These are phyloP conservation scores for Penicillium bovifimosum DNA, from an alignment of 495 filamentous ascomycete species.

Conservation along the genomic window DNA sequence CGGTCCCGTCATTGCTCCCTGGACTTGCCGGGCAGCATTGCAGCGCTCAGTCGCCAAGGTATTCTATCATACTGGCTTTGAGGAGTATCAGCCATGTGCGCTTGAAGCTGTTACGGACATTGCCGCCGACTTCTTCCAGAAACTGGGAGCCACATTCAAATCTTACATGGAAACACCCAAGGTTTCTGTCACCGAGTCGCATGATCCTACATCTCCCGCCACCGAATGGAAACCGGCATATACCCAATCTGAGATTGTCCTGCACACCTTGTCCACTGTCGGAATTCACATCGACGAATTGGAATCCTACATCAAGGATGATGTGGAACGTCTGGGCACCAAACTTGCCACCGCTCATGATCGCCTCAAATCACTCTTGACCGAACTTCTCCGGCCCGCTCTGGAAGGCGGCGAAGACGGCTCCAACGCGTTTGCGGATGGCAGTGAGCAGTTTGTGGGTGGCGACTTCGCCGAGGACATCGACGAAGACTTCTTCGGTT, in stretches of 20 bases:
- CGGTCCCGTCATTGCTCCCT: constrained; percentile 76
- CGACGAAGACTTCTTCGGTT: constrained; percentile 97
- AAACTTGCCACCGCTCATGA: constrained; percentile 85
- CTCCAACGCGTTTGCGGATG: constrained; percentile 85
- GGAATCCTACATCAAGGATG: constrained; percentile 87
- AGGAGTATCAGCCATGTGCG: constrained; percentile 93
- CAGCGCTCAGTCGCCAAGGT: constrained; percentile 90
- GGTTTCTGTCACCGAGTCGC: constrained; percentile 42
- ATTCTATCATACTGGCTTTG: constrained; percentile 94
- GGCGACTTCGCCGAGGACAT: constrained; percentile 97
- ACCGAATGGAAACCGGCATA: constrained; percentile 59
- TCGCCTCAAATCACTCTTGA: constrained; percentile 81
- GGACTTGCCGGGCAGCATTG: constrained; percentile 72
- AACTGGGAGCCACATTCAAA: constrained; percentile 71
- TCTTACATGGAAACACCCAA: constrained; percentile 79
- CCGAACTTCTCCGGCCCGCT: constrained; percentile 86
- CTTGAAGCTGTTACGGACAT: constrained; percentile 88
- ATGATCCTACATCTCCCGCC: constrained; percentile 22
- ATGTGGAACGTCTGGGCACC: constrained; percentile 80
- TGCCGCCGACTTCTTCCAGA: constrained; percentile 81
- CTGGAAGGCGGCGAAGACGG: constrained; percentile 80
- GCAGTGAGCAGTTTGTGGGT: constrained; percentile 93
- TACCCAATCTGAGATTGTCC: constrained; percentile 72
- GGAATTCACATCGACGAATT: constrained; percentile 76
- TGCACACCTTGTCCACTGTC: constrained; percentile 78